Base-by-base conservation (phyloP, 1,284 basidiomycete genomes). In the Sporisorium sorghi region DNA sequence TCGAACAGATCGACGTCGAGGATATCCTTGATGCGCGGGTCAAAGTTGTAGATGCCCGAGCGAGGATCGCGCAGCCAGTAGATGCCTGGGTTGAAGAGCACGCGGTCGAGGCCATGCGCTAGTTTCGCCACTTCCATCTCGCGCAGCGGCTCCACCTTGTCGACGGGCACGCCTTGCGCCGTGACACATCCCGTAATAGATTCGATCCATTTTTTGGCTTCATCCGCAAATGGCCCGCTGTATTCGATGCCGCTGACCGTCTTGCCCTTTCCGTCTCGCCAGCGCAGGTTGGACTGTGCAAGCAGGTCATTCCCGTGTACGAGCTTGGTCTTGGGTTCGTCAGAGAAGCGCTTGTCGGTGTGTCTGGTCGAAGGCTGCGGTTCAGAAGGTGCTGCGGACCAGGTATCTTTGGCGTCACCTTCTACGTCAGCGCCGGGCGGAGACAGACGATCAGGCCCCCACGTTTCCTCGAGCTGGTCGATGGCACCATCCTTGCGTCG, bases 1-100 rank as follows among this genome's bases (percentile, higher is more conserved):
- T 91, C 93, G 79, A 98, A 98, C 51, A 95, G 90, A n/a, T 89
- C 89, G 2, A 94, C 90, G 59, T 89, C 87, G 0, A 94, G 92
- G 46, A 98, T 89, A 8, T 86, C 85, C 81, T 91, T 89, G 4
- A 93, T 86, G 79, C 88, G 89, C 1, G 89, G 88, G 0, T 90
- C 86, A 81, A 93, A 98, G 83, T 97, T 97, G 86, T 93, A 96
- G 8, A 93, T 91, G 7, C 90, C 88, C 0, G 93, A 92, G 10
- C 93, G 88, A 1, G 93, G 92, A 79, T 99, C 94, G 77, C 90
- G 90, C 2, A 97, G 85, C 90, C 92, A 93, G 81, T 96, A 92
- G 0, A 97, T 91, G n/a, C 94, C 94, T 3, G 93, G 92, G 76
- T 84, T 83, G 72, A 84, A 84, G 17, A 84, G 63, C 11, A 84